Evolutionary conservation across 2,329 filamentous ascomycete genomes (phyloP).

Genomic region (Fusarium sp.): DNA sequence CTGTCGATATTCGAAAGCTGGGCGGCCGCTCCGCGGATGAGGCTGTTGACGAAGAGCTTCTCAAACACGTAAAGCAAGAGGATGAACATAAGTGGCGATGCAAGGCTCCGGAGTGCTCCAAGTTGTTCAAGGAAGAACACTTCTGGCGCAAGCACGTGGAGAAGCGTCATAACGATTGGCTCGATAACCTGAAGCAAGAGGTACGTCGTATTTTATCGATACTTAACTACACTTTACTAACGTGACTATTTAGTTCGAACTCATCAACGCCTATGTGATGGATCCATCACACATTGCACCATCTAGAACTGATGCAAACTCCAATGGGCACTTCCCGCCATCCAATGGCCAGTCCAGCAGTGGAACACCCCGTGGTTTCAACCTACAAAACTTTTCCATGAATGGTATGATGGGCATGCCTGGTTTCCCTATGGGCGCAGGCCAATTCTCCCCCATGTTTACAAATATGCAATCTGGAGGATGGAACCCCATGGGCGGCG

Average conservation of each 20-base stretch:
- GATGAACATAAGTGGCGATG: slow-evolving; percentile 97
- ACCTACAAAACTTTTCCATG: slow-evolving; percentile 77
- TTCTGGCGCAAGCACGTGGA: slow-evolving; percentile 99
- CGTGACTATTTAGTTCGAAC: slow-evolving; percentile 70
- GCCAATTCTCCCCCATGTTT: slow-evolving; percentile 66
- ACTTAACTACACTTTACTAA: slow-evolving; percentile 6
- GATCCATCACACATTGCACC: slow-evolving; percentile 96
- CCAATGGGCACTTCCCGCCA: slow-evolving; percentile 93
- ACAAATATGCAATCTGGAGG: slow-evolving; percentile 60
- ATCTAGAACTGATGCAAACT: slow-evolving; percentile 91
- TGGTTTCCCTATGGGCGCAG: slow-evolving; percentile 64
- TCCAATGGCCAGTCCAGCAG: slow-evolving; percentile 78
- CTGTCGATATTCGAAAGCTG: slow-evolving; percentile 87
- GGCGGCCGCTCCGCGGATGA: slow-evolving; percentile 90
- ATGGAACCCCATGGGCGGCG: slow-evolving; percentile 61
- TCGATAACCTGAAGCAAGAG: slow-evolving; percentile 82
- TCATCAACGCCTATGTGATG: slow-evolving; percentile 94
- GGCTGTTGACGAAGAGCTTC: slow-evolving; percentile 84
- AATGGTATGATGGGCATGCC: slow-evolving; percentile 70
- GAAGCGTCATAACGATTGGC: slow-evolving; percentile 93
- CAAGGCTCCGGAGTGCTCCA: slow-evolving; percentile 94
- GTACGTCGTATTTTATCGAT: slow-evolving; percentile 63
- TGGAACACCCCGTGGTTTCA: slow-evolving; percentile 93
- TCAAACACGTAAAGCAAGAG: slow-evolving; percentile 93
- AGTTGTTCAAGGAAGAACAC: slow-evolving; percentile 95